phyloP scores from a whole-genome alignment of 306 rosid species.

The Acmispon strigosus region DNA sequence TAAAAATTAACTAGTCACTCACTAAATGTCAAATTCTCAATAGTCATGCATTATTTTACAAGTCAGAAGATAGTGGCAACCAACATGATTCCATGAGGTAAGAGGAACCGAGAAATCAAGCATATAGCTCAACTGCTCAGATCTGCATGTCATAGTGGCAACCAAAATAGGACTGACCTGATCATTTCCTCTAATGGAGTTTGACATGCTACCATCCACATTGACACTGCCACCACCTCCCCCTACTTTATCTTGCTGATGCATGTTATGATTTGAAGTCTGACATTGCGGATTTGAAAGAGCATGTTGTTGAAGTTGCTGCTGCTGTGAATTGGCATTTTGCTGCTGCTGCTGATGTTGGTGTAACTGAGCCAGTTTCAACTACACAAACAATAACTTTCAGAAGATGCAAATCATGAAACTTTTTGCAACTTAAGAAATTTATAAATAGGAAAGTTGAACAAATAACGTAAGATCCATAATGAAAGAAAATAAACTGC shows the following conservation, averaged over 20 bases:
- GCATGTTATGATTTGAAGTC: slow-evolving; percentile 68
- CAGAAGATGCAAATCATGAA: slow-evolving; percentile 14
- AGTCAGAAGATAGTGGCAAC: background rate
- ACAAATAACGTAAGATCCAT: slow-evolving; percentile 2
- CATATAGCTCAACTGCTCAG: background rate
- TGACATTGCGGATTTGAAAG: slow-evolving; percentile 88
- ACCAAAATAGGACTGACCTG: slow-evolving; percentile 61
- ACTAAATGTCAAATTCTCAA: background rate
- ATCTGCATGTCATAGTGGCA: background rate
- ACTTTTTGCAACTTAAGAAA: background rate
- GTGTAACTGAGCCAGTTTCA: slow-evolving; percentile 82
- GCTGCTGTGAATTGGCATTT: slow-evolving; percentile 65
- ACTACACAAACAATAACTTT: slow-evolving; percentile 36
- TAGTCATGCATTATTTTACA: background rate
- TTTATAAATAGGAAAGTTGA: background rate
- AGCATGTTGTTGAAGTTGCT: slow-evolving; percentile 73
- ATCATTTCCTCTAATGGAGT: slow-evolving; percentile 91
- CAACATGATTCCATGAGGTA: background rate
- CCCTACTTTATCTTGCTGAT: slow-evolving; percentile 81
- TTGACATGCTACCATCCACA: slow-evolving; percentile 85
- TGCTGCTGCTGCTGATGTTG: slow-evolving; percentile 71
- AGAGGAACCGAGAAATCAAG: background rate
- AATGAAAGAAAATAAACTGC: slow-evolving; percentile 11
- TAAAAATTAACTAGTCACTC: background rate
- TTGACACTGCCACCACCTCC: slow-evolving; percentile 66